A percentile compares a stretch with the other conserved stretches of the same genome.
These are phyloP conservation scores for Tritrichomonas foetus DNA, from an alignment of 208 protist species.

Conservation along the genomic window DNA sequence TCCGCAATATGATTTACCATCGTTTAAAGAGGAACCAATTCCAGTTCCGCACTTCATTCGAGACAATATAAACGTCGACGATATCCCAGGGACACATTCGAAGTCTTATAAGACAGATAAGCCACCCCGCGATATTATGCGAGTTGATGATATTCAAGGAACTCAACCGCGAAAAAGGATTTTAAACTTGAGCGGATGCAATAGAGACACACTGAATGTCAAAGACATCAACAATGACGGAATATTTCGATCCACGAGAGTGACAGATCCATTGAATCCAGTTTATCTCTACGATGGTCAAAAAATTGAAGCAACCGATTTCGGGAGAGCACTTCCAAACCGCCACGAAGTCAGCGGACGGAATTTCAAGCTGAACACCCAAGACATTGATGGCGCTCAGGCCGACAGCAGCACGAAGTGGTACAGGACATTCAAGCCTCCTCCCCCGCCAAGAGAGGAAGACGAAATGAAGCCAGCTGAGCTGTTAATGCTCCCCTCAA, in stretches of 20 bases:
- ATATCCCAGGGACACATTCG: not conserved
- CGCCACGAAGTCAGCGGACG: too few species aligned
- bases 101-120: constrained; percentile 10
- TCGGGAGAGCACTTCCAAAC: not conserved
- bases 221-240: constrained; percentile 21
- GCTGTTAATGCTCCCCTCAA: not conserved
- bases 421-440: not conserved
- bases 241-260: not conserved
- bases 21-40: not conserved
- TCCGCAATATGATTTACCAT: constrained; percentile 3
- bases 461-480: not conserved
- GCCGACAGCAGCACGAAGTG: not conserved
- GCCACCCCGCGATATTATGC: not conserved
- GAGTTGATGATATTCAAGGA: constrained; percentile 25
- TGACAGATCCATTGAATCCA: not conserved
- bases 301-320: not conserved
- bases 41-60: not conserved
- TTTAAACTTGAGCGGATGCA: not conserved
- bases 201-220: not conserved
- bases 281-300: constrained; percentile 11
- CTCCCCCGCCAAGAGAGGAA: not conserved
- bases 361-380: not conserved
- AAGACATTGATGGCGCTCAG: not conserved
- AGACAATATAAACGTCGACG: not conserved
- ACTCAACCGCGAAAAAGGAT: not conserved